A percentile compares a stretch with the other conserved stretches of the same genome.
These are phyloP conservation scores for Fomitiporia mediterranea DNA, from an alignment of 1,284 basidiomycete genomes.

Conservation along the genomic window DNA sequence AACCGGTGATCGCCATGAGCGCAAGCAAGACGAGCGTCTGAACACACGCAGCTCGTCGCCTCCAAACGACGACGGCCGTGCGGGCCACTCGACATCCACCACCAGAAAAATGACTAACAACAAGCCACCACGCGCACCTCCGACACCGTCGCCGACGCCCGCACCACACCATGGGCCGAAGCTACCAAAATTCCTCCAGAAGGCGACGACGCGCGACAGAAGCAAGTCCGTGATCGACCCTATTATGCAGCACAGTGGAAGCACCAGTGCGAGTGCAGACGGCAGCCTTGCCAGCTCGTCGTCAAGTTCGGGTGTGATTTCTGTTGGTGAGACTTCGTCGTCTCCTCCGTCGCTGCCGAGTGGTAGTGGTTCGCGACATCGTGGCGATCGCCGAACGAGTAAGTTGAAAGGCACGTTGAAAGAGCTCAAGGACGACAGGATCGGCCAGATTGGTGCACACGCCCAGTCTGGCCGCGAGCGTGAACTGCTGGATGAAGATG, in stretches of 20 bases:
- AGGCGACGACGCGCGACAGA: conserved; percentile 47
- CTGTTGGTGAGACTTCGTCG: not conserved
- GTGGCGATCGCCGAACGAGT: conserved; percentile 20
- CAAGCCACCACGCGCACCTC: conserved; percentile 20
- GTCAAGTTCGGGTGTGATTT: conserved; percentile 25
- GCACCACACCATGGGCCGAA: conserved; percentile 33
- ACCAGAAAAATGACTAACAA: conserved; percentile 5
- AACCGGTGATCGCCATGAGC: conserved; percentile 7
- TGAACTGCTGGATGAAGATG: conserved; percentile 23
- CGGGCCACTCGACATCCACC: conserved; percentile 5
- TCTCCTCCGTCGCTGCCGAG: not conserved
- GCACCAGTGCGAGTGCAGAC: conserved; percentile 30
- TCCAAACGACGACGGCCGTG: conserved; percentile 8
- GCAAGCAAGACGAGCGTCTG: not conserved
- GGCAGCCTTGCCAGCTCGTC: conserved; percentile 39
- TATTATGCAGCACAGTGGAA: conserved; percentile 11
- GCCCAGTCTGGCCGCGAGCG: conserved; percentile 27
- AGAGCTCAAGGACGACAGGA: conserved; percentile 26
- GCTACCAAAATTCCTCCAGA: conserved; percentile 63
- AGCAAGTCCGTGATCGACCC: conserved; percentile 52
- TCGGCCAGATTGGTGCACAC: conserved; percentile 29
- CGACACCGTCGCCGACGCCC: conserved; percentile 16
- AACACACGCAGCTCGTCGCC: not conserved
- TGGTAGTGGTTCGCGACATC: conserved; percentile 5
- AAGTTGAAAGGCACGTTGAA: conserved; percentile 23